These are phyloP conservation scores for Podila horticola DNA, from an alignment of 192 early-diverging fungal genomes.

Conservation along the genomic window DNA sequence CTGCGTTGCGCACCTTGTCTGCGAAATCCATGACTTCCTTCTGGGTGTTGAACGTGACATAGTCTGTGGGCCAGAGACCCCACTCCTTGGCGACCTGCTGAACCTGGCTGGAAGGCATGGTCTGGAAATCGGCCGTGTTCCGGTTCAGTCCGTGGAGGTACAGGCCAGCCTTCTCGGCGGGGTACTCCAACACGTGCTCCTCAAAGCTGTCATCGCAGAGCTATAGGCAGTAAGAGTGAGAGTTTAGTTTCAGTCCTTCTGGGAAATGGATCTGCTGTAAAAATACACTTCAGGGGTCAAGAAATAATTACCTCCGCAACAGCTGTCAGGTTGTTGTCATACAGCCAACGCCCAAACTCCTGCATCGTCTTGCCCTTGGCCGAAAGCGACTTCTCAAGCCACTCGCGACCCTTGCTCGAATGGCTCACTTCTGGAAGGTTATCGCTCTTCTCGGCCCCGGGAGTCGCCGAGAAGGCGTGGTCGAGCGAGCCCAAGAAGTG, in stretches of 20 bases:
- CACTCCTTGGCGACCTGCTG: constrained; percentile 72
- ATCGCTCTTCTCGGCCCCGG: constrained; percentile 14
- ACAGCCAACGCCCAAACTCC: constrained; percentile 82
- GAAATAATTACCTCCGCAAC: constrained; percentile 75
- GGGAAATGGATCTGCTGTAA: too few relatives aligned
- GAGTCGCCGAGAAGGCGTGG: background rate
- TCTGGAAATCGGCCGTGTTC: constrained; percentile 78
- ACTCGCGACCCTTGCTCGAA: constrained; percentile 72
- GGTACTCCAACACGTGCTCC: constrained; percentile 92
- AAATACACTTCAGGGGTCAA: too few relatives aligned
- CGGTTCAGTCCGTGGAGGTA: constrained; percentile 93
- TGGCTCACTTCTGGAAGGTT: constrained; percentile 58
- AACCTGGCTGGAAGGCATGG: constrained; percentile 73
- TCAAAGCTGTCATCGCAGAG: constrained; percentile 97
- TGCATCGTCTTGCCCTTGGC: constrained; percentile 61
- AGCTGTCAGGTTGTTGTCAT: constrained; percentile 78
- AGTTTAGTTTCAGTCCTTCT: background rate
- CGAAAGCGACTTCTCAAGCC: constrained; percentile 76
- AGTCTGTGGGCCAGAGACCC: constrained; percentile 73
- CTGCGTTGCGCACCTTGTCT: constrained; percentile 69
- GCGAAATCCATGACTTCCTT: constrained; percentile 76
- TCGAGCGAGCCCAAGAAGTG: constrained; percentile 66
- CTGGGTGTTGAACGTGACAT: constrained; percentile 61
- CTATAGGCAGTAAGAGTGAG: constrained; percentile 51
- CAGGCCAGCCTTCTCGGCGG: constrained; percentile 78